Conservation (phyloP, 495 filamentous ascomycete species). For the Trichoderma gamsii region DNA sequence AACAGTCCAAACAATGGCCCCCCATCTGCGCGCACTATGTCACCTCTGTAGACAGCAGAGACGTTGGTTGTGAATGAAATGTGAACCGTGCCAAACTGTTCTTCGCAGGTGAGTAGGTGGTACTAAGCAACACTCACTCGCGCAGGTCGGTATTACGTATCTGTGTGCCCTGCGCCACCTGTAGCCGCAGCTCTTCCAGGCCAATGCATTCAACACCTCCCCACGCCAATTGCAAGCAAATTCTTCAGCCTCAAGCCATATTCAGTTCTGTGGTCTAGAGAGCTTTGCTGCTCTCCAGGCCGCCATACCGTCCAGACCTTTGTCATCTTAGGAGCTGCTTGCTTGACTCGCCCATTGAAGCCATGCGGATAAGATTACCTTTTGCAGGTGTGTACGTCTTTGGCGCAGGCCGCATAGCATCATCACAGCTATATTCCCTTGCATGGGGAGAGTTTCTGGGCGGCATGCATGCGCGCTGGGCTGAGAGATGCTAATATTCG, state of each 20-base stretch:
- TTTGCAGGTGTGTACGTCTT: slow-evolving; percentile 55
- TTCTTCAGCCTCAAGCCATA: not conserved
- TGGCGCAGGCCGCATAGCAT: slow-evolving; percentile 10
- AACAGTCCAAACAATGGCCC: no score
- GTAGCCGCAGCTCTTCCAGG: not conserved
- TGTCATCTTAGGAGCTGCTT: not conserved
- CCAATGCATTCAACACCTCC: not conserved
- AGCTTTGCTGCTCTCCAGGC: slow-evolving; percentile 5
- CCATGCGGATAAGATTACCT: slow-evolving; percentile 27
- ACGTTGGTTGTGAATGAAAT: no score
- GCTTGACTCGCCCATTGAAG: not conserved
- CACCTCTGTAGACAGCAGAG: no score
- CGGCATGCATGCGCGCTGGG: slow-evolving; percentile 3
- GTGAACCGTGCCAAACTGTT: not conserved
- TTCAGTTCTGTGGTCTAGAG: not conserved
- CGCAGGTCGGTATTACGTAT: not conserved
- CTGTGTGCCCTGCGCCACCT: not conserved
- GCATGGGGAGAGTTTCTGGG: not conserved
- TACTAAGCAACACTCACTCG: not conserved
- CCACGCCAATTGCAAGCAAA: slow-evolving; percentile 2
- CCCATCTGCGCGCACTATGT: no score
- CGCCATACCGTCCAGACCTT: not conserved
- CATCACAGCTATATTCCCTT: not conserved
- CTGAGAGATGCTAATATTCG: not conserved
- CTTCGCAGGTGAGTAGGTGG: not conserved